Base-by-base conservation (phyloP, 2,329 filamentous ascomycete species). In the Escovopsis weberi region DNA sequence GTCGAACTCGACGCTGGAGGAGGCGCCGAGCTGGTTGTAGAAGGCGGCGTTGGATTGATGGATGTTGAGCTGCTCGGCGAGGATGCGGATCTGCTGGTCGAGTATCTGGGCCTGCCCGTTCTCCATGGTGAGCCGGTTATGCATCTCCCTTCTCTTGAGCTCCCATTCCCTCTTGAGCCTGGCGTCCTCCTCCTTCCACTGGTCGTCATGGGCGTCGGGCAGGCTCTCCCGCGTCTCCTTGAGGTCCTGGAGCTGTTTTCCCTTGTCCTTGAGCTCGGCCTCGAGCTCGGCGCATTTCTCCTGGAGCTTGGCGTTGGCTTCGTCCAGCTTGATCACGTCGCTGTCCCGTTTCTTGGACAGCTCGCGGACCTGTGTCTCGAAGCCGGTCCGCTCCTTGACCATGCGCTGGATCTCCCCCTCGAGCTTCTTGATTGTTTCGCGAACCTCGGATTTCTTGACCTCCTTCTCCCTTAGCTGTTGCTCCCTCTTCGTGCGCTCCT, bases 401-500 rank as follows among this genome's bases (percentile, higher is more conserved):
- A 82, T 78, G 11, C 70, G 68, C 47, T 72, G 65, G 32, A 77
- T 71, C 30, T 75, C 80, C 38, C 72, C 70, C 35, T 80, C 75
- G 70, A 82, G 84, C 47, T 80, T 79, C 5, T 70, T 63, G 40
- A 83, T 75, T 48, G 80, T 82, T 33, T 86, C 80, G 43, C 78
- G 72, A 47, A 85, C 66, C 55, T 83, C 86, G 50, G 74, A 65
- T 42, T 78, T 71, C 55, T 86, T 82, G 12, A 70, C 68, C 51
- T 78, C 71, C 57, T 81, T 85, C 40, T 85, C 78, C 51, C 75
- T 75, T 41, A 88, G 56, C 8, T 72, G 54, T 52, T 79, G 79
- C 55, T 95, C 85, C 55, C 85, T 84, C 55, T 88, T 85, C 1
- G 75, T 71, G 51, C 82, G 84, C 46, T 83, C 81, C 48, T 82